Evolutionary conservation across 2,329 filamentous ascomycete genomes (phyloP).

Genomic region (Penicillium sclerotiorum): DNA sequence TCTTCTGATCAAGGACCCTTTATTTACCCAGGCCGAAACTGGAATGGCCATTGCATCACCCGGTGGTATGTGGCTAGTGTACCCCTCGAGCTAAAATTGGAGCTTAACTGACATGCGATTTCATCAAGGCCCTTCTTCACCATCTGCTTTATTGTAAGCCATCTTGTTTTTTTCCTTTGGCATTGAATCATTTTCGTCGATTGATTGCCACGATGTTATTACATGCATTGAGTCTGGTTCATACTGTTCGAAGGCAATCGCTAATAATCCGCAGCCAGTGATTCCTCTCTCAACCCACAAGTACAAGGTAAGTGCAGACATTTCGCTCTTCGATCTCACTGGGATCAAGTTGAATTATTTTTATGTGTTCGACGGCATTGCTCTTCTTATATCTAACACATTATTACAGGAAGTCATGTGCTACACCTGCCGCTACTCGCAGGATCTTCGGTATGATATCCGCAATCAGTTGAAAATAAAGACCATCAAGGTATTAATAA

Average conservation of each 20-base stretch:
- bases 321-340: not conserved
- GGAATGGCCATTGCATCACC: conserved; percentile 48
- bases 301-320: conserved; percentile 37
- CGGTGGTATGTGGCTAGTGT: conserved; percentile 39
- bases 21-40: conserved; percentile 40
- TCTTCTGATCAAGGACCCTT: not conserved
- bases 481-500: conserved; percentile 6
- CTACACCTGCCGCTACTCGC: conserved; percentile 41
- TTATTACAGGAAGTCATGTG: conserved; percentile 39
- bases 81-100: not conserved
- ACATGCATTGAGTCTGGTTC: too few species aligned
- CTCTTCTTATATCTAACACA: too few species aligned
- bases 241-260: too few species aligned
- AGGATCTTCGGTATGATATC: conserved; percentile 36
- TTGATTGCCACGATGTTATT: too few species aligned
- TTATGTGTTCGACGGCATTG: too few species aligned
- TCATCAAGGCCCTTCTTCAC: conserved; percentile 49
- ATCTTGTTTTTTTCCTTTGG: not conserved
- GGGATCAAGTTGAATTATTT: too few species aligned
- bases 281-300: conserved; percentile 44
- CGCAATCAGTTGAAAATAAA: not conserved
- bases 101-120: conserved; percentile 9
- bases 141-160: conserved; percentile 46
- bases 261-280: conserved; percentile 39
- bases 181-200: too few species aligned